Base-by-base conservation (phyloP, 352 stramenopile species). In the Phytophthora uliginosa region DNA sequence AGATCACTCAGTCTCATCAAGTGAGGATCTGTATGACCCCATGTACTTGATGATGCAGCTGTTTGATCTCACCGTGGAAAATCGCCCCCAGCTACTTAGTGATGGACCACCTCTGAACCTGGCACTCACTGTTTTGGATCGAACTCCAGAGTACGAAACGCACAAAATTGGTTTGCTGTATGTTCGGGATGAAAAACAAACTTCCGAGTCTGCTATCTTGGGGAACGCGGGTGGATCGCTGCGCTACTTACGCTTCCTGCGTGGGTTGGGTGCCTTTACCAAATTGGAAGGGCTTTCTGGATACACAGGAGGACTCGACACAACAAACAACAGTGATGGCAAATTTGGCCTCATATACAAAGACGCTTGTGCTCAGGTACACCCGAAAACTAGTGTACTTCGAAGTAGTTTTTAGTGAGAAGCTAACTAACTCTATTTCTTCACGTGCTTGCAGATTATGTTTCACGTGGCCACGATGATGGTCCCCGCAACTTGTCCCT, bases 401-500 rank as follows among this genome's bases (percentile, higher is more conserved):
- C 0, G 28, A 31, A 31, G 4, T 8, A 8, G 28, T 31, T 31
- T 6, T 31, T 31, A 31, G 28, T 31, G 3, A 8, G 8, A 57
- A 58, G 18, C 17, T 53, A 47, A 69, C 24, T 10, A 34, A 45
- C 31, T 5, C 69, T 52, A 31, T 31, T 31, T 31, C 28, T 31
- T 31, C 28, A 31, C 40, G 57, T n/a, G 33, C n/a, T 65, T 63
- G 17, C 60, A 97, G 87, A 91, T 95, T 58, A 82, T 95, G 63
- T 97, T 97, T 59, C 90, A 97, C 56, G 89, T 96, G 8, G 87
- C 90, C 1, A 97, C 86, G 17, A 93, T 97, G 82, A 97, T 97
- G 90, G 71, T 79, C 13, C 66, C 84, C 0, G 59, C 76, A 42
- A 51, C 18, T 36, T 59, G 31, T 5, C 31, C 12, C 7, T 28